Base-by-base conservation (phyloP, 345 rosid species). In the Eucalyptus melliodora region DNA sequence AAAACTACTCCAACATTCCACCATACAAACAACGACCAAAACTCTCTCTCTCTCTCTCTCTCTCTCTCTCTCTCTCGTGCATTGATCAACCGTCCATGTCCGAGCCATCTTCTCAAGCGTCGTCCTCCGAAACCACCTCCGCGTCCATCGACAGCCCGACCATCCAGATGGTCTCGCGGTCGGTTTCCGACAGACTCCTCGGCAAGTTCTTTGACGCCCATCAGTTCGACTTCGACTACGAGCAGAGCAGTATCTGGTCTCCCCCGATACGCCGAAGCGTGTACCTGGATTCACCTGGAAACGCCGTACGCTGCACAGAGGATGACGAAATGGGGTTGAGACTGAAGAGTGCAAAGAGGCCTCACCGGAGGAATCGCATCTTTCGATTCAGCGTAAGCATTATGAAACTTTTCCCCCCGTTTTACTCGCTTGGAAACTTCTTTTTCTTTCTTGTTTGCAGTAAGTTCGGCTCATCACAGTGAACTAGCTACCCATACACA, bases 221-320 rank as follows among this genome's bases (percentile, higher is more conserved):
- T 11, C 91, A 86, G 44, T 90, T 90, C 51, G 91, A 89, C 49
- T 92, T 91, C 47, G 90, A 91, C 89, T 81, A 89, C 59, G 91
- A 90, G 23, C 93, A 90, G 51, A 91, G 93, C 88, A 50, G 88
- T 16, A 11, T 90, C 44, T 92, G 92, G 91, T 92, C 94, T 89
- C 93, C 94, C 80, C 93, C 80, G 5, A 88, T 89, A 31, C 27
- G 23, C 50, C 51, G 89, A 86, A 87, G 87, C 50, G 93, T n/a
- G 31, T 90, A 89, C 65, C 67, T 92, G 87, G 86, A 89, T 23
- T 90, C 90, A 17, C 88, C 91, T 1, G 90, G 90, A 7, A 88
- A 91, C 60, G 59, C 3, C 83, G 56, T 67, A 27, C 49, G 88
- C 86, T 17, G 60, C 23, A 26, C 21, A 50, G 91, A 86, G 47